Percentiles rank a stretch among this genome's conserved stretches.
These are phyloP conservation scores for Cladophialophora psammophila DNA, from an alignment of 2,329 filamentous ascomycete species.

Conservation along the genomic window DNA sequence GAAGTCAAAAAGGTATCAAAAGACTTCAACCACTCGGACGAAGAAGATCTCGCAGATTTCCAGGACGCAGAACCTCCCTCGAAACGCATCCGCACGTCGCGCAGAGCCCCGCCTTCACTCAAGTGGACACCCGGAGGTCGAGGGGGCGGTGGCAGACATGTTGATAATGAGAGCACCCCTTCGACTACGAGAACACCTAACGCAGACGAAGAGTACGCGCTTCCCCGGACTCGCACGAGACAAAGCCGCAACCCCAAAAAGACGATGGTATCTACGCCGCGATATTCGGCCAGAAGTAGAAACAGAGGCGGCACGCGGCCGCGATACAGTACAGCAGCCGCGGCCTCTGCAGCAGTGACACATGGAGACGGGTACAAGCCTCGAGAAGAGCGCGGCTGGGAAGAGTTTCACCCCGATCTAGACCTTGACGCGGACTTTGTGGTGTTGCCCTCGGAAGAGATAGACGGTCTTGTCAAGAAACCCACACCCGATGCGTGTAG, in stretches of 20 bases:
- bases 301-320: slow-evolving; percentile 55
- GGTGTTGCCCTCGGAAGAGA: slow-evolving; percentile 80
- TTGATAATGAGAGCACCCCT: slow-evolving; percentile 67
- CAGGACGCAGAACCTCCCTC: slow-evolving; percentile 65
- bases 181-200: slow-evolving; percentile 54
- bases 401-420: slow-evolving; percentile 95
- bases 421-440: slow-evolving; percentile 84
- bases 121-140: slow-evolving; percentile 76
- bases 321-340: slow-evolving; percentile 82
- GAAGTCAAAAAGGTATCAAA: slow-evolving; percentile 45
- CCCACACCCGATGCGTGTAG: slow-evolving; percentile 30
- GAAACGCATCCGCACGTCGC: slow-evolving; percentile 73
- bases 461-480: slow-evolving; percentile 73
- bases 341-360: slow-evolving; percentile 83
- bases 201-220: slow-evolving; percentile 60
- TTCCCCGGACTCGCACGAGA: slow-evolving; percentile 55
- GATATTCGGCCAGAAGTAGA: slow-evolving; percentile 38
- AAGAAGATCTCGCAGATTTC: slow-evolving; percentile 42
- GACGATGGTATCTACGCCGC: slow-evolving; percentile 30
- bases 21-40: slow-evolving; percentile 41
- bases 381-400: slow-evolving; percentile 94
- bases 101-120: slow-evolving; percentile 25
- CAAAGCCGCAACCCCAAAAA: slow-evolving; percentile 43
- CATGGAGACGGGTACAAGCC: slow-evolving; percentile 97
- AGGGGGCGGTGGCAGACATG: slow-evolving; percentile 82